Evolutionary conservation across 441 rosid genomes (phyloP).

Genomic region (Aquilaria agallochum): DNA sequence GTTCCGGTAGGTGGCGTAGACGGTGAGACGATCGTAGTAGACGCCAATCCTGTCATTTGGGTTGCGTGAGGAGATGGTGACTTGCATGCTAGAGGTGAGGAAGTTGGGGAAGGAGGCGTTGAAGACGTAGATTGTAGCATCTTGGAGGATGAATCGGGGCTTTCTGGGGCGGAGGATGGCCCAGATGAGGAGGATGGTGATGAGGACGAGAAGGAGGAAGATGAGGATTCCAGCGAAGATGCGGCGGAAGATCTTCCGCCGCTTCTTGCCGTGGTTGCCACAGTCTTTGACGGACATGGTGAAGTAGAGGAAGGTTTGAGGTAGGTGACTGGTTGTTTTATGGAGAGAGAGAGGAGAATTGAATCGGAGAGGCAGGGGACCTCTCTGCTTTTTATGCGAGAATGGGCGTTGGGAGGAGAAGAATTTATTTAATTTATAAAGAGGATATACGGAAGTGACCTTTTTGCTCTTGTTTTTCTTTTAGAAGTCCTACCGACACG

Average conservation of each 20-base stretch:
- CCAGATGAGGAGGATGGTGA: slow-evolving; percentile 59
- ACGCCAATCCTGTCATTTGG: slow-evolving; percentile 70
- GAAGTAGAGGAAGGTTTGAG: neutral
- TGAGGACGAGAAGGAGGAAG: slow-evolving; percentile 45
- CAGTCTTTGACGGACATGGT: slow-evolving; percentile 31
- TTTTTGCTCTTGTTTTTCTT: too few species aligned
- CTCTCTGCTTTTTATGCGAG: too few species aligned
- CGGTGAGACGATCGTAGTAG: slow-evolving; percentile 65
- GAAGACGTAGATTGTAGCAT: slow-evolving; percentile 74
- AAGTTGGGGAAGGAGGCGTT: slow-evolving; percentile 55
- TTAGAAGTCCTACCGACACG: too few species aligned
- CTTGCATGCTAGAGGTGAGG: slow-evolving; percentile 63
- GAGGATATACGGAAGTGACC: too few species aligned
- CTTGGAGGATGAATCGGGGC: slow-evolving; percentile 70
- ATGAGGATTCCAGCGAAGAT: slow-evolving; percentile 39
- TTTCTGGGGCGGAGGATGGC: slow-evolving; percentile 68
- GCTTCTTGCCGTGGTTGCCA: slow-evolving; percentile 32
- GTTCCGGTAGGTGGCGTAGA: slow-evolving; percentile 55
- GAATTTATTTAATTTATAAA: too few species aligned
- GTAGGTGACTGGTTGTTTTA: neutral
- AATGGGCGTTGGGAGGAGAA: too few species aligned
- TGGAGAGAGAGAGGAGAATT: slow-evolving; percentile 2
- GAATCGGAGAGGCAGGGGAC: neutral
- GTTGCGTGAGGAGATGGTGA: slow-evolving; percentile 68
- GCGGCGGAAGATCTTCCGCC: slow-evolving; percentile 25